A percentile compares a stretch with the other conserved stretches of the same genome.
Evolutionary conservation across 1,284 basidiomycete genomes (phyloP).

Genomic region (Naganishia sp.): DNA sequence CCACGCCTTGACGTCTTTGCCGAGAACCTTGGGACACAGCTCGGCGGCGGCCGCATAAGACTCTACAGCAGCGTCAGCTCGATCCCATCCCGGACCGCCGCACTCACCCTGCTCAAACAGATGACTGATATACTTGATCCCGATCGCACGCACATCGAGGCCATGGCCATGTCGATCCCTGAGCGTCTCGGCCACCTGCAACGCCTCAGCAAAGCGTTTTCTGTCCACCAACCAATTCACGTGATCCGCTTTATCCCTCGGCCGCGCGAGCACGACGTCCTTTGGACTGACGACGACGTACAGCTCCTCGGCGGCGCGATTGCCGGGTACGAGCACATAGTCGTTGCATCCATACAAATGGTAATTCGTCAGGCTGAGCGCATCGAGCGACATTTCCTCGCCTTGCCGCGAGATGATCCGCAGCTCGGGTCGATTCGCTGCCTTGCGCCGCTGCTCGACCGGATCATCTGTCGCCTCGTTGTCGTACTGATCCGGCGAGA

Average conservation of each 20-base stretch:
- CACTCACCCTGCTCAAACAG: conserved; percentile 69
- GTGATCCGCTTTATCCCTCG: conserved; percentile 85
- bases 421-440: conserved; percentile 85
- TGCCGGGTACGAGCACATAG: conserved; percentile 66
- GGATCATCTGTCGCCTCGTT: conserved; percentile 72
- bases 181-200: conserved; percentile 74
- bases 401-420: conserved; percentile 85
- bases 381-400: conserved; percentile 86
- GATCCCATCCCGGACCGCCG: background rate
- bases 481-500: conserved; percentile 51
- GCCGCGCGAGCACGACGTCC: conserved; percentile 80
- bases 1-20: conserved; percentile 77
- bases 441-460: conserved; percentile 71
- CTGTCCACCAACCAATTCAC: conserved; percentile 89
- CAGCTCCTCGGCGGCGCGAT: conserved; percentile 50
- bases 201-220: conserved; percentile 81
- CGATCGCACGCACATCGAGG: conserved; percentile 72
- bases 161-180: conserved; percentile 54
- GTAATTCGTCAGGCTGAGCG: conserved; percentile 74
- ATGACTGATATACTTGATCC: conserved; percentile 78
- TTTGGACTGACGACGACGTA: conserved; percentile 81
- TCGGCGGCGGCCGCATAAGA: conserved; percentile 80
- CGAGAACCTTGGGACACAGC: conserved; percentile 84
- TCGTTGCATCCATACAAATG: conserved; percentile 90
- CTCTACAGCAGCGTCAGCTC: conserved; percentile 56